Percentiles rank a stretch among this genome's conserved stretches.
Evolutionary conservation across 75 land plant genomes (phyloP).

Genomic region (Picea glauca): DNA sequence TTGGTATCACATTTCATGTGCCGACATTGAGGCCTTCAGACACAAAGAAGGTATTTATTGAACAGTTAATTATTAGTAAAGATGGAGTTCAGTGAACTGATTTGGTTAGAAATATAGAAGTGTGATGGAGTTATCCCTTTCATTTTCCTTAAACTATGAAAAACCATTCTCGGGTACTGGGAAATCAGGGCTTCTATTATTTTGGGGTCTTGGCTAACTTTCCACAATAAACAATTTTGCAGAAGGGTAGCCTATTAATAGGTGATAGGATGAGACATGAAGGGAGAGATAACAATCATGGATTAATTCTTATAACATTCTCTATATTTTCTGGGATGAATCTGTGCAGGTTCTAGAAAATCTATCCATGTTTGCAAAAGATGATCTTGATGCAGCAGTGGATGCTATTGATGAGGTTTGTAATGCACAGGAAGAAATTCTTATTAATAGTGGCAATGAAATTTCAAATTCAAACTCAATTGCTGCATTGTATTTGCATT

Average conservation of each 20-base stretch:
- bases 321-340: not conserved
- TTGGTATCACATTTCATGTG: slow-evolving; percentile 66
- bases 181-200: not conserved
- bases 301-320: not conserved
- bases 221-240: not conserved
- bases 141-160: not conserved
- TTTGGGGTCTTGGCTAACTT: not conserved
- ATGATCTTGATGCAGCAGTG: slow-evolving; percentile 68
- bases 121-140: not conserved
- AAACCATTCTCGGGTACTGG: not conserved
- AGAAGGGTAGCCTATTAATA: too few species aligned
- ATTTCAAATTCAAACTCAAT: too few species aligned
- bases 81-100: not conserved
- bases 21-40: slow-evolving; percentile 61
- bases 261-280: too few species aligned
- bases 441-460: too few species aligned
- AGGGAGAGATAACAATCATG: not conserved
- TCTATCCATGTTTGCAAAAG: slow-evolving; percentile 57
- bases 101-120: slow-evolving; percentile 2
- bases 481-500: too few species aligned
- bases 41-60: slow-evolving; percentile 58
- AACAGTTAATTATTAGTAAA: not conserved
- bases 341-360: slow-evolving; percentile 58
- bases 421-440: too few species aligned
- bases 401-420: slow-evolving; percentile 69